These are phyloP conservation scores for Chytridiales sp. DNA, from an alignment of 371 early-diverging fungal species.

Conservation along the genomic window DNA sequence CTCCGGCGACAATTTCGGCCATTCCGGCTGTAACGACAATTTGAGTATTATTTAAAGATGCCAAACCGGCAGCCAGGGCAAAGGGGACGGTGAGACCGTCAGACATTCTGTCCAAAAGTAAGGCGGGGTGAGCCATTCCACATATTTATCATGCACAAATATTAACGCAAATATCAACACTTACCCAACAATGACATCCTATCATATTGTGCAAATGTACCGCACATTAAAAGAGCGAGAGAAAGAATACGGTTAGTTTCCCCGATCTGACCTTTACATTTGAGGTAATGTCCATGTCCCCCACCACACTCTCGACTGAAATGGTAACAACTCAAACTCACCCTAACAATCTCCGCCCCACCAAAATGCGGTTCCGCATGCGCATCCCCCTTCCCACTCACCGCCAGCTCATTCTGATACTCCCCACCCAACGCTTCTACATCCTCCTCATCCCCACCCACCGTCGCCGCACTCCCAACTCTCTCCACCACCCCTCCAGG, in stretches of 20 bases:
- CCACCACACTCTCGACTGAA: too few species aligned
- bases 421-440: too few species aligned
- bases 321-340: neutral
- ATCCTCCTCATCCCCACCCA: too few species aligned
- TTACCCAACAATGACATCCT: slow-evolving; percentile 59
- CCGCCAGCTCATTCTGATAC: too few species aligned
- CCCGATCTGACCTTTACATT: too few species aligned
- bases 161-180: neutral
- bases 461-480: too few species aligned
- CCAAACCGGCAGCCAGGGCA: slow-evolving; percentile 74
- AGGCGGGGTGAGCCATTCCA: neutral
- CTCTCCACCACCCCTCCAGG: too few species aligned
- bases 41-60: slow-evolving; percentile 55
- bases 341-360: slow-evolving; percentile 61
- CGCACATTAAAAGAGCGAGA: too few species aligned
- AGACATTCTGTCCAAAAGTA: slow-evolving; percentile 45
- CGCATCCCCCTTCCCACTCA: too few species aligned
- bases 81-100: slow-evolving; percentile 78
- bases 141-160: neutral
- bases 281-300: too few species aligned
- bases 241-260: too few species aligned
- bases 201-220: too few species aligned
- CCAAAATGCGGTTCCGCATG: slow-evolving; percentile 66
- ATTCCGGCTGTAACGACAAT: slow-evolving; percentile 50
- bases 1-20: slow-evolving; percentile 66